These are phyloP conservation scores for Yamadazyma mexicana DNA, from an alignment of 1,139 yeast species.

Conservation along the genomic window DNA sequence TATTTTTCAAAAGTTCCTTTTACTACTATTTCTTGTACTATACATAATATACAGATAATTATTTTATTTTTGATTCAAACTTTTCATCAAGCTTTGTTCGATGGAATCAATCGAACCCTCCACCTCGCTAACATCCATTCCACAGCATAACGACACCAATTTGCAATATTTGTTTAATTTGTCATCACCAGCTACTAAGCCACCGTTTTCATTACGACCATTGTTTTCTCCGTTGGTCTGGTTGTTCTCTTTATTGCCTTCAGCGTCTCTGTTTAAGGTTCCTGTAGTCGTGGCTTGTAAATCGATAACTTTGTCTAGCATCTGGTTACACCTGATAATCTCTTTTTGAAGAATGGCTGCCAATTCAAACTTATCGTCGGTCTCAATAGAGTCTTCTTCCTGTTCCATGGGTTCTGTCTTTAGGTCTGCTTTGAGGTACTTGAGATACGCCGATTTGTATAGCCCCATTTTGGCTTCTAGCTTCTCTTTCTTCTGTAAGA, in stretches of 20 bases:
- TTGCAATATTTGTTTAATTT: conserved; percentile 43
- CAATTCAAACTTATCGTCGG: conserved; percentile 18
- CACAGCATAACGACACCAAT: conserved; percentile 46
- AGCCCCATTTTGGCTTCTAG: conserved; percentile 19
- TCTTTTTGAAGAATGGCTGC: conserved; percentile 24
- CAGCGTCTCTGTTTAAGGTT: conserved; percentile 4
- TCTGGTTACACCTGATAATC: conserved; percentile 21
- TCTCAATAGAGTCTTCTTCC: background rate
- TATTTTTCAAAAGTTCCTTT: too few relatives aligned
- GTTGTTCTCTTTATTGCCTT: conserved; percentile 18
- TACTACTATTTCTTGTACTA: conserved; percentile 6
- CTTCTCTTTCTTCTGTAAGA: conserved; percentile 35
- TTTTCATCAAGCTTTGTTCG: conserved; percentile 33
- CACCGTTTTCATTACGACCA: too few relatives aligned
- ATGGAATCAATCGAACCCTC: conserved; percentile 44
- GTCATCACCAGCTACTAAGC: conserved; percentile 27
- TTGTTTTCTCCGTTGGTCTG: background rate
- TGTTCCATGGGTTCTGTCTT: background rate
- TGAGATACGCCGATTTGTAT: conserved; percentile 19
- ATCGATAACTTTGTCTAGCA: conserved; percentile 19
- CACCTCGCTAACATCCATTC: conserved; percentile 43
- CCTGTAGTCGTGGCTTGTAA: conserved; percentile 28
- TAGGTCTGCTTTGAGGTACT: conserved; percentile 1
- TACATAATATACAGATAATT: conserved; percentile 11
- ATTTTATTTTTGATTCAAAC: conserved; percentile 12